A percentile compares a stretch with the other conserved stretches of the same genome.
These are phyloP conservation scores for Boehmeria nivea DNA, from an alignment of 306 rosid genomes.

Conservation along the genomic window DNA sequence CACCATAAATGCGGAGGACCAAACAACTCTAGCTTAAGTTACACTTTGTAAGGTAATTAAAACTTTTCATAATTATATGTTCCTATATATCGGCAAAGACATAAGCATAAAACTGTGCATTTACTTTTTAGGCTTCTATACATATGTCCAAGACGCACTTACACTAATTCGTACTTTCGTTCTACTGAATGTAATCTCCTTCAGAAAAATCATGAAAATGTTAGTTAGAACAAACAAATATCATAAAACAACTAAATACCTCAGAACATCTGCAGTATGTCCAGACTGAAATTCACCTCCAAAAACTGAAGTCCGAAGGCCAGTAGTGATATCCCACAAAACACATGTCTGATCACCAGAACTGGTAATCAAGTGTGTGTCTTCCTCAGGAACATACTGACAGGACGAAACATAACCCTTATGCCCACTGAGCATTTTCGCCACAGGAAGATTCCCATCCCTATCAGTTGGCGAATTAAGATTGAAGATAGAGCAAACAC, in stretches of 20 bases:
- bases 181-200: too few species aligned
- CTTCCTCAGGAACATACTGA: constrained; percentile 94
- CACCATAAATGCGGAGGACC: too few species aligned
- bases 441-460: constrained; percentile 66
- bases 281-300: constrained; percentile 99
- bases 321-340: constrained; percentile 93
- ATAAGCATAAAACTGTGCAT: too few species aligned
- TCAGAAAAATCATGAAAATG: too few species aligned
- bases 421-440: constrained; percentile 80
- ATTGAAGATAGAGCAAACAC: constrained; percentile 91
- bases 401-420: constrained; percentile 93
- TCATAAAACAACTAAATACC: constrained; percentile 43
- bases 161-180: too few species aligned
- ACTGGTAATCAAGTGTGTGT: constrained; percentile 77
- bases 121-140: too few species aligned
- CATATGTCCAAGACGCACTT: too few species aligned
- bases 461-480: constrained; percentile 73
- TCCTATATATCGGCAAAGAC: too few species aligned
- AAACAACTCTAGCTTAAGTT: too few species aligned
- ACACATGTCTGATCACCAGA: constrained; percentile 96
- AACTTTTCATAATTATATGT: too few species aligned
- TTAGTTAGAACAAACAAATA: too few species aligned
- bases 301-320: constrained; percentile 88
- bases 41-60: too few species aligned
- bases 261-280: constrained; percentile 79